Base-by-base conservation (phyloP, 768 basidiomycete genomes). In the Hydnum rufescens region DNA sequence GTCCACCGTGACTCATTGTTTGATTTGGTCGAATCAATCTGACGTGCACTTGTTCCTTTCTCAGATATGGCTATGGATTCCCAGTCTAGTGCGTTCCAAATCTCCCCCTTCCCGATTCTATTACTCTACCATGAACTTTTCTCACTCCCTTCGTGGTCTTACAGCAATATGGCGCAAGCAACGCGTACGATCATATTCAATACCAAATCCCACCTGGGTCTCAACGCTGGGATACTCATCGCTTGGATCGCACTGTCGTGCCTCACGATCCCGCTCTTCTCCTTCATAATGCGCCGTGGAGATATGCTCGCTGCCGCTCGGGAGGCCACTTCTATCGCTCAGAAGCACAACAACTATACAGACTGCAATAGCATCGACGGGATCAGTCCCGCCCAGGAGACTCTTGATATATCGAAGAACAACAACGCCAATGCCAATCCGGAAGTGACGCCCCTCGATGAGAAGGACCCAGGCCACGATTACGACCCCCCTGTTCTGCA, bases 21-120 rank as follows among this genome's bases (percentile, higher is more conserved):
- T n/a, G n/a, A n/a, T n/a, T n/a, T n/a, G n/a, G n/a, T n/a, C n/a
- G n/a, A n/a, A n/a, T n/a, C n/a, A n/a, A n/a, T n/a, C n/a, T n/a
- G n/a, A n/a, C n/a, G n/a, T n/a, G n/a, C n/a, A n/a, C n/a, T n/a
- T n/a, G n/a, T n/a, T n/a, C n/a, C n/a, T n/a, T n/a, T n/a, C n/a
- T n/a, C n/a, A n/a, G n/a, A 47, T 82, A 82, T 54, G 83, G 80
- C 1, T 80, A 76, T 57, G 80, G 74, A 0, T 69, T 68, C 57
- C 82, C 82, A 1, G 82, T 85, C 60, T 83, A 80, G 61, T 80
- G 83, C 57, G 67, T 83, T 13, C 44, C 44, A 6, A 8, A 8
- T 25, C 8, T 47, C 19, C 36, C 28, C 44, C 8, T 47, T 25
- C 28, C 44, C 28, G 44, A 16, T 47, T 25, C 16, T 47, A 26